These are phyloP conservation scores for Tylopilus orsonianus DNA, from an alignment of 1,284 basidiomycete genomes.

Conservation along the genomic window DNA sequence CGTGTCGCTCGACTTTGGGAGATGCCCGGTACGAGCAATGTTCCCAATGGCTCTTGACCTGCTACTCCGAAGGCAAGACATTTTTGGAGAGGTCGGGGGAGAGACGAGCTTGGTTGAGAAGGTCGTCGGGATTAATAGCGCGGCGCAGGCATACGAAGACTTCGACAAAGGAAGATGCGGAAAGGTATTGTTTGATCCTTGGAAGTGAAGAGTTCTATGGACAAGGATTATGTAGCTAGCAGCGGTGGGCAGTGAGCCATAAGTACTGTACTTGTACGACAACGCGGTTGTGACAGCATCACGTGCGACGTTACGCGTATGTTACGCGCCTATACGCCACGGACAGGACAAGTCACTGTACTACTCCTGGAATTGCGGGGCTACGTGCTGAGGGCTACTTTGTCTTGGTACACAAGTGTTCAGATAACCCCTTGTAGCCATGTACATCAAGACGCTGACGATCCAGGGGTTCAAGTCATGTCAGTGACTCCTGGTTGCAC, in stretches of 20 bases:
- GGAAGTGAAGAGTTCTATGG: too few species aligned
- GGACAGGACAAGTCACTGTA: neutral
- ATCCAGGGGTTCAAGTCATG: slow-evolving; percentile 99
- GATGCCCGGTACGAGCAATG: slow-evolving; percentile 83
- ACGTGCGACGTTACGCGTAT: slow-evolving; percentile 22
- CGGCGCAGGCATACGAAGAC: slow-evolving; percentile 55
- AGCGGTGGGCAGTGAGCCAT: too few species aligned
- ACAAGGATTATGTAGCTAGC: too few species aligned
- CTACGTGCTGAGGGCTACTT: neutral
- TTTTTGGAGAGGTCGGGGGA: slow-evolving; percentile 63
- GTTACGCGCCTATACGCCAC: slow-evolving; percentile 26
- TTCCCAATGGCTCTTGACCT: slow-evolving; percentile 74
- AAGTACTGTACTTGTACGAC: too few species aligned
- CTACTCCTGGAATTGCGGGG: neutral
- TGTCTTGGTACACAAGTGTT: too few species aligned
- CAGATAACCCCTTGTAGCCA: slow-evolving; percentile 25
- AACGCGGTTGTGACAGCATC: slow-evolving; percentile 18
- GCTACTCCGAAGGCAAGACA: slow-evolving; percentile 65
- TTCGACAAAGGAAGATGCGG: slow-evolving; percentile 73
- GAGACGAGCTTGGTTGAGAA: slow-evolving; percentile 62
- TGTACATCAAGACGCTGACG: slow-evolving; percentile 91
- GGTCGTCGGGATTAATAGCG: slow-evolving; percentile 57
- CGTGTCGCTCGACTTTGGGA: slow-evolving; percentile 77
- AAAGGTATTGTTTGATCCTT: slow-evolving; percentile 74
- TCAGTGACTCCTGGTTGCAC: slow-evolving; percentile 32